A percentile compares a stretch with the other conserved stretches of the same genome.
These are phyloP conservation scores for Brassica cretica DNA, from an alignment of 345 rosid genomes.

Conservation along the genomic window DNA sequence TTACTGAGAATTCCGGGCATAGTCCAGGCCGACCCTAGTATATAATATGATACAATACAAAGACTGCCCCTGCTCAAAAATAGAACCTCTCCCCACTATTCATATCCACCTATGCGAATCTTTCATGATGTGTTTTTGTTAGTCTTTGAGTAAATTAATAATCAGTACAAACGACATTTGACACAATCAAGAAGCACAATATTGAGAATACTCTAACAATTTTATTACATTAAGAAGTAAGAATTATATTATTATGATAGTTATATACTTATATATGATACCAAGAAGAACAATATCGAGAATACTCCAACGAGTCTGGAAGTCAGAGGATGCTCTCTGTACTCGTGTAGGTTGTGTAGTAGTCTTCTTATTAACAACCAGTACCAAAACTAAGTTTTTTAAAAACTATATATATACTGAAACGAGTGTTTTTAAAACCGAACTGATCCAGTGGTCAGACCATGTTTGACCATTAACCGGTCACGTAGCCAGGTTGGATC, in stretches of 20 bases:
- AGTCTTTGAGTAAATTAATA: background rate
- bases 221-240: background rate
- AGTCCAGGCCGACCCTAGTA: no score
- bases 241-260: background rate
- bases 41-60: background rate
- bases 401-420: background rate
- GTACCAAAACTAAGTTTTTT: background rate
- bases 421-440: background rate
- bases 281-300: background rate
- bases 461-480: background rate
- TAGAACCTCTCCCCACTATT: conserved; percentile 2
- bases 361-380: conserved; percentile 36
- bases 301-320: conserved; percentile 41
- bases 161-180: background rate
- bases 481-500: no score
- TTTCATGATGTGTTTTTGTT: background rate
- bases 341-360: conserved; percentile 48
- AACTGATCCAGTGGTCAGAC: no score
- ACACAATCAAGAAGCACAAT: background rate
- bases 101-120: background rate
- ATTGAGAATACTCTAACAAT: background rate
- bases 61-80: background rate
- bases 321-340: conserved; percentile 67
- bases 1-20: no score
- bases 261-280: background rate